Evolutionary conservation across 371 early-diverging fungal species (phyloP).

Genomic region (Mortierella sp.): DNA sequence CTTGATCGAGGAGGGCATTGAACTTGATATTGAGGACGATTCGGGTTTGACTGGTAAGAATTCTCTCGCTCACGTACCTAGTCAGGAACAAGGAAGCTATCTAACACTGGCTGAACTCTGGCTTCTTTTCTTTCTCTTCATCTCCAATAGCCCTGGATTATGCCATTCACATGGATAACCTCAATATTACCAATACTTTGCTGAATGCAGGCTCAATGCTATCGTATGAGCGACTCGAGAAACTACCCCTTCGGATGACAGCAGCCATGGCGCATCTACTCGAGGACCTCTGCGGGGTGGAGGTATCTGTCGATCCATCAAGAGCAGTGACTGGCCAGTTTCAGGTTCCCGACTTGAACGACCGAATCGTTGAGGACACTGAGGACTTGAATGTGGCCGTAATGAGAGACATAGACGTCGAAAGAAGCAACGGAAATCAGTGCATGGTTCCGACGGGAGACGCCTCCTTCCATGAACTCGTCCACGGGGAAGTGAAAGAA

Average conservation of each 20-base stretch:
- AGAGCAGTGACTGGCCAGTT: no score
- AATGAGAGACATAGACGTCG: no score
- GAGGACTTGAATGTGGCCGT: no score
- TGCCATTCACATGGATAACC: conserved; percentile 37
- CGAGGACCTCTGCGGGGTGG: conserved; percentile 16
- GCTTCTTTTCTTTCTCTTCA: no score
- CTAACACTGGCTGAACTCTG: no score
- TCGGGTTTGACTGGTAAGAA: background rate
- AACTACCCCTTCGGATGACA: conserved; percentile 14
- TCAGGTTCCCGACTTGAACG: no score
- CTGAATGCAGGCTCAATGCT: conserved; percentile 34
- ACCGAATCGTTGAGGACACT: no score
- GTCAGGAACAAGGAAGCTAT: background rate
- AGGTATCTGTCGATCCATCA: conserved; percentile 5
- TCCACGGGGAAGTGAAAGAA: no score
- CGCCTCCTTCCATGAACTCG: no score
- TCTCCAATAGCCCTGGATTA: conserved; percentile 49
- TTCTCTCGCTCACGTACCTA: background rate
- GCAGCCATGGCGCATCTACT: conserved; percentile 22
- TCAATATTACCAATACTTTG: conserved; percentile 26
- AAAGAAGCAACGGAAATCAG: no score
- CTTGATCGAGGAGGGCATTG: conserved; percentile 7
- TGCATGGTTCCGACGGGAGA: no score
- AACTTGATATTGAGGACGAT: conserved; percentile 2
- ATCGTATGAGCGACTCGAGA: conserved; percentile 23